A percentile compares a stretch with the other conserved stretches of the same genome.
phyloP scores from a whole-genome alignment of 345 rosid genomes.

The Populus davidiana region DNA sequence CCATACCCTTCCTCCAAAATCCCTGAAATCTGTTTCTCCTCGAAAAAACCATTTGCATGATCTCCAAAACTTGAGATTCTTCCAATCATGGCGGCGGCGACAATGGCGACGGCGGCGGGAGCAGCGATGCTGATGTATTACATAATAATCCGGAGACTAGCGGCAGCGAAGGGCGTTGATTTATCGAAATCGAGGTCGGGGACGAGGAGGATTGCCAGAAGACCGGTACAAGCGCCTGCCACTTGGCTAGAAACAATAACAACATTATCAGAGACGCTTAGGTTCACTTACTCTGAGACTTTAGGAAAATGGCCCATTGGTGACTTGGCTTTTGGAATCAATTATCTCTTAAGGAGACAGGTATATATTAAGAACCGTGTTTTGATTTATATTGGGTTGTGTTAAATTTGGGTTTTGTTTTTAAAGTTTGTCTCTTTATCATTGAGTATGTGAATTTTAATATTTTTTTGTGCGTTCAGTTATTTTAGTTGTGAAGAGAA shows the following conservation, averaged over 20 bases:
- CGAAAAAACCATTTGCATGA: background rate
- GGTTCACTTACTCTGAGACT: slow-evolving; percentile 91
- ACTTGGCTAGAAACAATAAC: slow-evolving; percentile 89
- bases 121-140: slow-evolving; percentile 66
- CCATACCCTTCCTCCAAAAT: background rate
- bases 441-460: background rate
- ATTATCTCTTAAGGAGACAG: slow-evolving; percentile 84
- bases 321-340: slow-evolving; percentile 95
- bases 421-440: background rate
- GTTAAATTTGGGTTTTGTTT: background rate
- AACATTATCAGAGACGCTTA: slow-evolving; percentile 78
- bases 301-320: slow-evolving; percentile 97
- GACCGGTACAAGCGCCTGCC: slow-evolving; percentile 93
- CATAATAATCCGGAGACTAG: slow-evolving; percentile 54
- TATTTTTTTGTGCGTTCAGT: background rate
- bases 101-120: slow-evolving; percentile 88
- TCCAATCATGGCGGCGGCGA: slow-evolving; percentile 65
- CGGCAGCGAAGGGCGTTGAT: slow-evolving; percentile 42
- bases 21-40: background rate
- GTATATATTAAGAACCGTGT: slow-evolving; percentile 28
- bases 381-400: background rate
- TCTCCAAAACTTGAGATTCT: background rate
- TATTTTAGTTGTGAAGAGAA: background rate
- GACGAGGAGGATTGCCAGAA: slow-evolving; percentile 54
- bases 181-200: slow-evolving; percentile 64